Evolutionary conservation across 1,284 basidiomycete genomes (phyloP).

Genomic region (Erythrobasidium hasegawianum): DNA sequence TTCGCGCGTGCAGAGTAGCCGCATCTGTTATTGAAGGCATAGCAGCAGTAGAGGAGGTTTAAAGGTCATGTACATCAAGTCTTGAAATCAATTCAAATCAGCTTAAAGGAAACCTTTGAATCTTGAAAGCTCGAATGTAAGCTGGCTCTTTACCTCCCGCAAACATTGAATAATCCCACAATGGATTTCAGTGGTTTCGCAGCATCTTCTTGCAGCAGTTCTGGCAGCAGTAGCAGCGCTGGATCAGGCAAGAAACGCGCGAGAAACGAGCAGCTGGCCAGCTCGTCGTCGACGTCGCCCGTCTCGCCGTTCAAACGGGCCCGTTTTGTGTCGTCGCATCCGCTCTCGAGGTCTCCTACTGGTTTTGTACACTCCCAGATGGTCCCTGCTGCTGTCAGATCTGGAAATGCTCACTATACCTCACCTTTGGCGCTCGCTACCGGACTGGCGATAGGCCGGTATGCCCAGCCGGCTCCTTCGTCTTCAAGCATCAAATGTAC

Average conservation of each 20-base stretch:
- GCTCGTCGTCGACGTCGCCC: neutral
- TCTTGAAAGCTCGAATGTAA: neutral
- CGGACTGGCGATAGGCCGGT: too few species aligned
- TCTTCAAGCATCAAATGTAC: neutral
- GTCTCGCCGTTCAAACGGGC: neutral
- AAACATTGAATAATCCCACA: neutral
- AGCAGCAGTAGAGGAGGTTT: too few species aligned
- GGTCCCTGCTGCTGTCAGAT: too few species aligned
- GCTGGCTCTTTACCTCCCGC: neutral
- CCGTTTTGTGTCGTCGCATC: neutral
- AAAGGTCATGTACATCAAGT: neutral
- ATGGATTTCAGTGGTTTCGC: neutral
- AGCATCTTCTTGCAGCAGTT: neutral
- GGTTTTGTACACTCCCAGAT: neutral
- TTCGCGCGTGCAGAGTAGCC: too few species aligned
- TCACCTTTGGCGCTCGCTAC: constrained; percentile 1
- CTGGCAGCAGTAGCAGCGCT: neutral
- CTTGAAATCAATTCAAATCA: neutral
- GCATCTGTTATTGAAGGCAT: too few species aligned
- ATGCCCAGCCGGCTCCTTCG: neutral
- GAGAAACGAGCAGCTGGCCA: neutral
- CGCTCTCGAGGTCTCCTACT: neutral
- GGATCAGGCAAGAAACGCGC: neutral
- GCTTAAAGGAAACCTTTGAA: neutral
- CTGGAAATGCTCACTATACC: neutral